Evolutionary conservation across 495 filamentous ascomycete genomes (phyloP).

Genomic region (Cenococcum geophilum): DNA sequence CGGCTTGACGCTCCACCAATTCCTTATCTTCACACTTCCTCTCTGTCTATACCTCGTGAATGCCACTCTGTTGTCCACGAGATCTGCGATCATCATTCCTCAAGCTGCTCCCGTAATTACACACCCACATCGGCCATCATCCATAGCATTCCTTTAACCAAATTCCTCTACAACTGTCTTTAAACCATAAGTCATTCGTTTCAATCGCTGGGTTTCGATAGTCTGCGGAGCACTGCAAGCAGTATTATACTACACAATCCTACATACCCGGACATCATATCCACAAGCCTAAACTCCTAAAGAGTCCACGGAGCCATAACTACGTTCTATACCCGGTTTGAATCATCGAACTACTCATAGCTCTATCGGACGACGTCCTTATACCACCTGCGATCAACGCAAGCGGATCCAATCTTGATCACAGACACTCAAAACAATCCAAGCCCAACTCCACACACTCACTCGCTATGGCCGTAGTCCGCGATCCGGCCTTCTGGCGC

Average conservation of each 20-base stretch:
- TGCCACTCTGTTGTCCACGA: constrained; percentile 25
- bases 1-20: not conserved
- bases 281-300: not conserved
- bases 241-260: constrained; percentile 12
- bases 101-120: constrained; percentile 3
- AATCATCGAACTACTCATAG: not conserved
- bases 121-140: not conserved
- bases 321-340: not conserved
- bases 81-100: constrained; percentile 22
- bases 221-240: not conserved
- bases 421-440: constrained; percentile 14
- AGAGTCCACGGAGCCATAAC: not conserved
- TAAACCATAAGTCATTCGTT: constrained; percentile 3
- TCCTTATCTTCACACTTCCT: constrained; percentile 2
- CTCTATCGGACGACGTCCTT: not conserved
- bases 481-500: constrained; percentile 58
- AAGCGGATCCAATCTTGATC: not conserved
- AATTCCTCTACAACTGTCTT: not conserved
- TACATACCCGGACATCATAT: not conserved
- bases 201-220: not conserved
- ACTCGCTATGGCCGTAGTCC: constrained; percentile 41
- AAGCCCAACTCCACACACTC: not conserved
- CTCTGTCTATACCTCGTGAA: constrained; percentile 3
- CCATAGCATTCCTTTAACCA: constrained; percentile 9
- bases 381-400: not conserved